These are phyloP conservation scores for Gossypium davidsonii DNA, from an alignment of 441 rosid genomes.

Conservation along the genomic window DNA sequence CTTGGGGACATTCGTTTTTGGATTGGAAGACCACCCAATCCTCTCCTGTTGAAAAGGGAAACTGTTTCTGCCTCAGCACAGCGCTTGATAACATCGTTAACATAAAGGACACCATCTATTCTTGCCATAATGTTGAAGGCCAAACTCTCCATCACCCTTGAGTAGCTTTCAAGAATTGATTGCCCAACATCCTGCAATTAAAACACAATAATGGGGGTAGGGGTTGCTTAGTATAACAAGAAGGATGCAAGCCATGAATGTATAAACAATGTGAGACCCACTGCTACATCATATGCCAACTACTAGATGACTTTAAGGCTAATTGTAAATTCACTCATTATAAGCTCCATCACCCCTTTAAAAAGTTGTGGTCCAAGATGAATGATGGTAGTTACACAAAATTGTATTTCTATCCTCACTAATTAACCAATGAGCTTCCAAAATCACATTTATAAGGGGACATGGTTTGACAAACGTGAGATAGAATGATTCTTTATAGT, in stretches of 20 bases:
- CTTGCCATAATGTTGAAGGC: conserved; percentile 95
- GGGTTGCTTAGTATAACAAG: background rate
- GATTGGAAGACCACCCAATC: conserved; percentile 51
- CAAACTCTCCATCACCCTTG: conserved; percentile 95
- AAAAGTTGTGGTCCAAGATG: background rate
- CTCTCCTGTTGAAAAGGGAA: conserved; percentile 57
- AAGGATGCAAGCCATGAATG: background rate
- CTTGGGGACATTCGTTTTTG: conserved; percentile 70
- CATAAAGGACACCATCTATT: conserved; percentile 84
- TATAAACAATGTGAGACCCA: background rate
- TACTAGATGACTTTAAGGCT: background rate
- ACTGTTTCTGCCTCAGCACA: conserved; percentile 50
- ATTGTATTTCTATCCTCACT: background rate
- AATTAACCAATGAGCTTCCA: background rate
- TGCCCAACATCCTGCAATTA: conserved; percentile 88
- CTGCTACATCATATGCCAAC: background rate
- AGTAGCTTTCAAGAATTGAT: conserved; percentile 91
- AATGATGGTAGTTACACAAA: background rate
- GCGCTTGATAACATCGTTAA: conserved; percentile 61
- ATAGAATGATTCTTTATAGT: background rate
- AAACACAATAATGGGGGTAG: background rate
- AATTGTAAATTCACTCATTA: background rate
- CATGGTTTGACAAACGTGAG: background rate
- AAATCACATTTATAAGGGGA: background rate
- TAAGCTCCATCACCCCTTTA: background rate